Percentiles rank a stretch among this genome's conserved stretches.
These are phyloP conservation scores for Xerocomus spinulosus DNA, from an alignment of 768 basidiomycete genomes.

Conservation along the genomic window DNA sequence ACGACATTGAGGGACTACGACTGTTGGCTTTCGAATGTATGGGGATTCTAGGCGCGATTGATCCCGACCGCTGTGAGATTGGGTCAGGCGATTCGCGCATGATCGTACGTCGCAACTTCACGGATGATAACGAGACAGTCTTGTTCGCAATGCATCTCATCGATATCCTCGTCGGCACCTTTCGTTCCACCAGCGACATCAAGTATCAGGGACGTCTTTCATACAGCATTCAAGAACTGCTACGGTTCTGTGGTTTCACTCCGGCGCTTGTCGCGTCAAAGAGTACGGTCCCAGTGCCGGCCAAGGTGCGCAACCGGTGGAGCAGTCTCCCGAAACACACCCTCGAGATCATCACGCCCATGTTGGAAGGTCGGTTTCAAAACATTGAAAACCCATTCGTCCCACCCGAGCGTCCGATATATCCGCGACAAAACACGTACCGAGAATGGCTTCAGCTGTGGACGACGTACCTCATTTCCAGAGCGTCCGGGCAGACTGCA, in stretches of 20 bases:
- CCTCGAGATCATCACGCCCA: conserved; percentile 78
- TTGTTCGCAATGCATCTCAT: conserved; percentile 85
- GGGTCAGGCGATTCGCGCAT: conserved; percentile 53
- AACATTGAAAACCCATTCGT: conserved; percentile 41
- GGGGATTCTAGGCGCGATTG: conserved; percentile 87
- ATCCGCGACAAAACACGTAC: conserved; percentile 71
- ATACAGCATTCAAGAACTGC: conserved; percentile 86
- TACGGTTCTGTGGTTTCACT: conserved; percentile 83
- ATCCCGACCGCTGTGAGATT: conserved; percentile 88
- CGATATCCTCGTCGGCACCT: conserved; percentile 83
- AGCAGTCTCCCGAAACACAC: conserved; percentile 74
- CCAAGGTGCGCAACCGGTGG: conserved; percentile 77
- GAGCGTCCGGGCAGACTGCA: conserved; percentile 54
- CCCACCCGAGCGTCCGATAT: conserved; percentile 65
- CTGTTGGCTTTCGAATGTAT: conserved; percentile 84
- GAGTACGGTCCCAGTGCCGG: conserved; percentile 45
- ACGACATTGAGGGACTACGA: conserved; percentile 62
- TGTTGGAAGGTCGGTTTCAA: conserved; percentile 67
- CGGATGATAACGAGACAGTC: conserved; percentile 69
- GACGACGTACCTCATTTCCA: conserved; percentile 75
- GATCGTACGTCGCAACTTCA: conserved; percentile 77
- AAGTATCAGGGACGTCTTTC: conserved; percentile 86
- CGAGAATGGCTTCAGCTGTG: conserved; percentile 95
- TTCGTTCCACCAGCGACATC: conserved; percentile 91
- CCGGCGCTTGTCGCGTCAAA: conserved; percentile 61